phyloP scores from a whole-genome alignment of 208 protist genomes.

The Wallacemonas rigidus region DNA sequence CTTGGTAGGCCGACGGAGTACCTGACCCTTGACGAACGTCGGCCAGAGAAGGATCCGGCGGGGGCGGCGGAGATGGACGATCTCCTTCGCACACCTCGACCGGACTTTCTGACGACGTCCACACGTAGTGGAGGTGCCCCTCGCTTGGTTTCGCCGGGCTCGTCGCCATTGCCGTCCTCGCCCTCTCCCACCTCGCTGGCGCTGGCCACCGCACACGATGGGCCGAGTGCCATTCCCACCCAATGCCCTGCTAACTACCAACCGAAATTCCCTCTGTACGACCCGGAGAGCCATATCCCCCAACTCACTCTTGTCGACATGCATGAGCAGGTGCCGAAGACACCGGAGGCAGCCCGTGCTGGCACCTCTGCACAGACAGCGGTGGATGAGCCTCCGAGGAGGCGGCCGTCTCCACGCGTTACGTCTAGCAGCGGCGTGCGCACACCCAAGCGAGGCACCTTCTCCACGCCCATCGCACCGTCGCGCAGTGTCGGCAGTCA shows the following conservation, averaged over 20 bases:
- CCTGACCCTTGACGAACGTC: not conserved
- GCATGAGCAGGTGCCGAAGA: not conserved
- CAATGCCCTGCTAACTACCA: constrained; percentile 45
- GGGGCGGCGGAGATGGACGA: constrained; percentile 36
- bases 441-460: constrained; percentile 3
- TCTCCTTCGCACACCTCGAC: constrained; percentile 44
- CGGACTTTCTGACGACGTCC: constrained; percentile 26
- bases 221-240: constrained; percentile 30
- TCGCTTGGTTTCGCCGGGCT: not conserved
- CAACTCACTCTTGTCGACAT: constrained; percentile 1
- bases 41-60: not conserved
- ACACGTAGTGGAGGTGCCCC: constrained; percentile 4
- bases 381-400: not conserved
- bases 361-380: not conserved
- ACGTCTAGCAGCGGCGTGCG: not conserved
- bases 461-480: not conserved
- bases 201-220: not conserved
- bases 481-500: not conserved
- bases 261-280: constrained; percentile 46
- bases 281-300: constrained; percentile 46
- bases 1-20: constrained; percentile 5
- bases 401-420: constrained; percentile 9
- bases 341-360: not conserved
- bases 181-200: too few relatives aligned
- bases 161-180: not conserved